Base-by-base conservation (phyloP, 169 alveolate genomes). In the Babesia gibsoni region DNA sequence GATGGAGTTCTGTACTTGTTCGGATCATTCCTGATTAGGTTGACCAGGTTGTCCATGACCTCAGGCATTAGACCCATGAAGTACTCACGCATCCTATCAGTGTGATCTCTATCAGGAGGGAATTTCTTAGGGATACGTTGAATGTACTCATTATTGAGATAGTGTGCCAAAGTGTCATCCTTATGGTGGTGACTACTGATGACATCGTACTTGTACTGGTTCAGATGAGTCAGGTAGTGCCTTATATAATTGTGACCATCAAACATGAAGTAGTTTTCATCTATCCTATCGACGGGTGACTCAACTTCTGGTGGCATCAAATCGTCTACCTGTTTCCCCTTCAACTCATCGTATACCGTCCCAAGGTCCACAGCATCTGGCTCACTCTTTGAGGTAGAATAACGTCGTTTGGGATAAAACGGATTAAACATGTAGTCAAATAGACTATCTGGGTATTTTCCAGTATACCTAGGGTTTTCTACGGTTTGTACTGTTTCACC, bases 21-120 rank as follows among this genome's bases (percentile, higher is more conserved):
- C 4, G 88, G 88, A 67, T 79, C 88, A 32, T 79, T 63, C 35
- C 50, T 79, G 56, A 79, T 79, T 16, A 43, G 64, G 30, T 61
- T 72, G 42, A 69, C 88, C 61, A 79, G 52, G 42, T 41, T 46
- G 50, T 79, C 88, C 88, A 79, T 67, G 9, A 79, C 65, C 39
- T 36, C 42, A 2, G 88, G 88, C 36, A 79, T 10, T 10, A 68
- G 29, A 1, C 32, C 48, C 52, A 58, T 42, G 39, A 79, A 69
- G 59, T 79, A 54, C 25, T 57, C 53, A 27, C 83, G 37, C 33
- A 69, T 29, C 46, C 5, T 37, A 5, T 52, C 36, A 5, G 83
- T 69, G 54, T 61, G 56, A 25, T 46, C 64, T 0, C 33, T 46
- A 5, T 12, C 29, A 6, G 88, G 88, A 29, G 88, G 88, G 33